These are phyloP conservation scores for Pythium pyrilobum DNA, from an alignment of 352 stramenopile genomes.

Conservation along the genomic window DNA sequence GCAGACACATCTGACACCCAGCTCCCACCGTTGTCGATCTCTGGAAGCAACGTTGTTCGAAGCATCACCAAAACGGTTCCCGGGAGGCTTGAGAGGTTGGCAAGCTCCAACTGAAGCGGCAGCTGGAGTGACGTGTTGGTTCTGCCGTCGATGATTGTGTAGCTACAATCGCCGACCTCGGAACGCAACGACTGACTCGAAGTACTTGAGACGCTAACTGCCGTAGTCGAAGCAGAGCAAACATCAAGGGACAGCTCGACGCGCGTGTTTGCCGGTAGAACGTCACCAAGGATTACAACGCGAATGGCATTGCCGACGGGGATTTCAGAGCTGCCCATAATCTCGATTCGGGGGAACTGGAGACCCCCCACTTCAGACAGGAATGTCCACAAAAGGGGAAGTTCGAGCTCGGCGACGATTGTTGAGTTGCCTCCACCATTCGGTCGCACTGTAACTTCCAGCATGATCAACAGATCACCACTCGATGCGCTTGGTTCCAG, in stretches of 20 bases:
- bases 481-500: background rate
- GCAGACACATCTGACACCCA: conserved; percentile 4
- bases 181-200: too few species aligned
- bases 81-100: background rate
- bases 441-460: background rate
- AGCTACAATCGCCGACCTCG: too few species aligned
- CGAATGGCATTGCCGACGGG: background rate
- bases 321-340: conserved; percentile 5
- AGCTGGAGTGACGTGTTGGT: background rate
- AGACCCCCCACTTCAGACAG: background rate
- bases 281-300: background rate
- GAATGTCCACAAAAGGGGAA: conserved; percentile 20
- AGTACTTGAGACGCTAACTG: too few species aligned
- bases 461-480: background rate
- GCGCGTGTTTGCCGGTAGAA: background rate
- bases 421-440: background rate
- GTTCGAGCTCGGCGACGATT: conserved; percentile 7
- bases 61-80: conserved; percentile 4
- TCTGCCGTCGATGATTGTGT: too few species aligned
- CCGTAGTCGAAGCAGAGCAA: too few species aligned
- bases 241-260: conserved; percentile 2
- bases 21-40: background rate
- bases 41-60: background rate
- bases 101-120: conserved; percentile 16
- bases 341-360: background rate